Evolutionary conservation across 257 asterid species (phyloP).

Genomic region (Parsonsia alboflavescens): DNA sequence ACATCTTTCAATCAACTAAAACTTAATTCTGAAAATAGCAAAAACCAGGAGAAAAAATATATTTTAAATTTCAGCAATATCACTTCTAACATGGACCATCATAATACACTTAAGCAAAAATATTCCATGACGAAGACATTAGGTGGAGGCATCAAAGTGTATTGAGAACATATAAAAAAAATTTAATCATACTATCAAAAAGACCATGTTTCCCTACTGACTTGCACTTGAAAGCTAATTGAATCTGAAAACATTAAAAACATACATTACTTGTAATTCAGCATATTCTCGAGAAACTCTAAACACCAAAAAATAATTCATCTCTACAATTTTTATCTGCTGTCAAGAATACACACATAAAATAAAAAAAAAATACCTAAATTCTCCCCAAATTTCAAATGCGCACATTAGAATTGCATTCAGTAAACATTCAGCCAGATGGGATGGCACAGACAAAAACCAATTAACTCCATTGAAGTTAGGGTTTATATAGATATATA

Average conservation of each 20-base stretch:
- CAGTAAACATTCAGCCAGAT: not conserved
- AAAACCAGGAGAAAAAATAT: not conserved
- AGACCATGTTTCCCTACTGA: not conserved
- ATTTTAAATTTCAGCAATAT: not conserved
- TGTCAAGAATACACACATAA: not conserved
- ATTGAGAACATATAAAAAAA: too few species aligned
- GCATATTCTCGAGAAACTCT: not conserved
- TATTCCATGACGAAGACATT: not conserved
- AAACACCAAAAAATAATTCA: not conserved
- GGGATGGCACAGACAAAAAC: not conserved
- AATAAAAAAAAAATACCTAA: not conserved
- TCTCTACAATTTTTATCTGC: not conserved
- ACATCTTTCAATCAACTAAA: too few species aligned
- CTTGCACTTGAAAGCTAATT: not conserved
- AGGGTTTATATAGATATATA: slow-evolving; percentile 25
- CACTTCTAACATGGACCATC: not conserved
- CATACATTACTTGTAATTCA: not conserved
- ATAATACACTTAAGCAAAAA: not conserved
- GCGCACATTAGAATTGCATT: not conserved
- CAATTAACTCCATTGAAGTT: not conserved
- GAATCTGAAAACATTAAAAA: not conserved
- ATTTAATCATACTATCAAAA: not conserved
- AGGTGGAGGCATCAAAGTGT: not conserved
- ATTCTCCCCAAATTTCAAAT: too few species aligned
- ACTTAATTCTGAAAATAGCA: not conserved